Base-by-base conservation (phyloP, 805 yeast genomes). In the Jamesozyma jinghongensis region DNA sequence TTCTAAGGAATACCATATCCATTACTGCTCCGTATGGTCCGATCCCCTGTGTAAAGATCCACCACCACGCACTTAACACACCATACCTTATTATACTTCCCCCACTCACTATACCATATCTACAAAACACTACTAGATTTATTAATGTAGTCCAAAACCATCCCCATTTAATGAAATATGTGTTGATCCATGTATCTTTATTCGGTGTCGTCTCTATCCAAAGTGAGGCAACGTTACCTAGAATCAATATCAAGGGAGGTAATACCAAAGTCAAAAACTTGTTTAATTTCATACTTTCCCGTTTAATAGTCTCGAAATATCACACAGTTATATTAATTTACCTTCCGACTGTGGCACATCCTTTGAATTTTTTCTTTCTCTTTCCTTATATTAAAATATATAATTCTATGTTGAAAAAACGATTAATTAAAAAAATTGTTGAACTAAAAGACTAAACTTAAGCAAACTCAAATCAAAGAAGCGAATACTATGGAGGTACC, bases 71-170 rank as follows among this genome's bases (percentile, higher is more conserved):
- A 0, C 96, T 83, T 16, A 79, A 74, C 4, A 73, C 42, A 0
- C 51, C 50, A 54, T 75, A 85, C 28, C 83, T 59, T 17, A 63
- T 43, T 1, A 44, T 18, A 11, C 44, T 31, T 22, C 36, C 35
- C 19, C 18, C 28, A 16, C 19, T 14, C 13, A 18, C 3, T 22
- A 22, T 22, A 22, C 10, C 10, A 22, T 22, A 22, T 22, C 26
- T 22, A 22, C 10, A 22, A 22, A 22, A 22, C 10, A 22, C 26
- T 22, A 22, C 10, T 22, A 6, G 4, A 22, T 17, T 13, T 16
- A 16, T 14, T n/a, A 22, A 19, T 34, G 36, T 28, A 28, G 95
- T 87, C 97, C 97, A 92, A 13, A 76, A 69, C 97, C 97, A 92
- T 2, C 97, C 97, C 19, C 70, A 71, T 53, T 90, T 92, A 30